These are phyloP conservation scores for Pythium pyrilobum DNA, from an alignment of 352 stramenopile genomes.

Conservation along the genomic window DNA sequence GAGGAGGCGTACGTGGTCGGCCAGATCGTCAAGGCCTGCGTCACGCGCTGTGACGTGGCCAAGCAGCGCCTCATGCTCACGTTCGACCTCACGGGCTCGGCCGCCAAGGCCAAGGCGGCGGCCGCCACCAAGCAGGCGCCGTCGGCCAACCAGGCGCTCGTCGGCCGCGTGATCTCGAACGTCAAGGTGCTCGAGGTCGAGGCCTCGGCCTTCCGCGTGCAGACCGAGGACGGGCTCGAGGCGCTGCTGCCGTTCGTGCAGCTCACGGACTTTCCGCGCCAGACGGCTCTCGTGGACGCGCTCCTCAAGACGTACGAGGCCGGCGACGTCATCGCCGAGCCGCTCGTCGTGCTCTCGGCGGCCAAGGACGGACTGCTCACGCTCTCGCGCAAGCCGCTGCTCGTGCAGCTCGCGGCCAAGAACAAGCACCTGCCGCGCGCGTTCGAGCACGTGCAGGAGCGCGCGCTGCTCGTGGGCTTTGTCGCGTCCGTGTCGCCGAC, in stretches of 20 bases:
- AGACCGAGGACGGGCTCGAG: constrained; percentile 70
- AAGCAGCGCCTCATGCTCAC: constrained; percentile 87
- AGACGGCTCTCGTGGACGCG: constrained; percentile 69
- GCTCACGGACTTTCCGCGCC: constrained; percentile 78
- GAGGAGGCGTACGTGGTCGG: constrained; percentile 81
- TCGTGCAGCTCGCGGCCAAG: constrained; percentile 43
- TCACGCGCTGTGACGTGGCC: constrained; percentile 64
- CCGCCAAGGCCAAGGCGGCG: constrained; percentile 20
- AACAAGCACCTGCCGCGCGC: constrained; percentile 37
- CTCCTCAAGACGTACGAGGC: constrained; percentile 46
- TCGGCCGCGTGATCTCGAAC: constrained; percentile 52
- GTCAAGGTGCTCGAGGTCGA: constrained; percentile 71
- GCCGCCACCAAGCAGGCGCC: not conserved
- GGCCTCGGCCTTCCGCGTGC: constrained; percentile 56
- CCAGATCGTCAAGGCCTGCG: constrained; percentile 81
- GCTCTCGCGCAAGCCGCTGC: constrained; percentile 78
- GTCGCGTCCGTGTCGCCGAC: constrained; percentile 71
- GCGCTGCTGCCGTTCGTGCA: constrained; percentile 78
- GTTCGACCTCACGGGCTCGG: constrained; percentile 58
- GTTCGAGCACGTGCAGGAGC: constrained; percentile 59
- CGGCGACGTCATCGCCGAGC: constrained; percentile 49
- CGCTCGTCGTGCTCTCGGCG: constrained; percentile 66
- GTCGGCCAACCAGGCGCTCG: constrained; percentile 24
- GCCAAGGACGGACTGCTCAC: constrained; percentile 63
- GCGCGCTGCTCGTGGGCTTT: constrained; percentile 62